Evolutionary conservation across 2,329 filamentous ascomycete species (phyloP), one percentile per base, ranked within the genome.

Genomic region (Monosporascus sp.): DNA sequence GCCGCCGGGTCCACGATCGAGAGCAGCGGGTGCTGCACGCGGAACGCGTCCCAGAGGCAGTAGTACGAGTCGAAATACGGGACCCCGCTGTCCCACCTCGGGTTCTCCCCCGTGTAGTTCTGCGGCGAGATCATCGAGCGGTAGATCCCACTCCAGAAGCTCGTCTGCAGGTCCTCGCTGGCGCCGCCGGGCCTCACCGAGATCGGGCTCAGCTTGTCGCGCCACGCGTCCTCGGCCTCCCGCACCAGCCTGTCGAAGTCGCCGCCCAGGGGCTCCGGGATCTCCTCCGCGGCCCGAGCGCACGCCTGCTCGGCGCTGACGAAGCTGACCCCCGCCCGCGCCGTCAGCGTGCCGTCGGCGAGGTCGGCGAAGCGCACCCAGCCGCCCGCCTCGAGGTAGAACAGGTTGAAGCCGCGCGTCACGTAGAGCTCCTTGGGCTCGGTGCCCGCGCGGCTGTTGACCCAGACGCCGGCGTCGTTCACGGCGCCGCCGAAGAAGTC

Each of bases 91-190:
- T 80, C 65, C 84, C 84, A 87, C 0, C 80, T 66, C 3, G 80
- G 80, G 46, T 86, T 86, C 62, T 86, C 84, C 0, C 80, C 81
- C 0, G 84, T 86, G 59, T 86, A 86, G 60, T 87, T 84, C 61
- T 86, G 83, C 1, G 84, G 83, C 31, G 78, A 82, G 55, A 86
- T 82, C 76, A 86, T 79, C 1, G 76, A 71, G 22, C 83, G 74
- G 58, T 86, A 86, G 5, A 80, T 67, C 1, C 82, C 82, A 53
- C 80, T 85, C 80, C 81, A 87, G 61, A 87, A 86, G 6, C 78
- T 76, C 7, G 68, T 79, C 58, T 82, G 76, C 0, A 86, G 61
- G 3, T 74, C 70, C 37, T 75, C 75, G 11, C 78, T 80, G 2
- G 76, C 79, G 2, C 74, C 72, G 1, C 65, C 73, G 0, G 76